A percentile compares a stretch with the other conserved stretches of the same genome.
Conservation (phyloP, 2,329 filamentous ascomycete species). For the Talaromyces sp. region DNA sequence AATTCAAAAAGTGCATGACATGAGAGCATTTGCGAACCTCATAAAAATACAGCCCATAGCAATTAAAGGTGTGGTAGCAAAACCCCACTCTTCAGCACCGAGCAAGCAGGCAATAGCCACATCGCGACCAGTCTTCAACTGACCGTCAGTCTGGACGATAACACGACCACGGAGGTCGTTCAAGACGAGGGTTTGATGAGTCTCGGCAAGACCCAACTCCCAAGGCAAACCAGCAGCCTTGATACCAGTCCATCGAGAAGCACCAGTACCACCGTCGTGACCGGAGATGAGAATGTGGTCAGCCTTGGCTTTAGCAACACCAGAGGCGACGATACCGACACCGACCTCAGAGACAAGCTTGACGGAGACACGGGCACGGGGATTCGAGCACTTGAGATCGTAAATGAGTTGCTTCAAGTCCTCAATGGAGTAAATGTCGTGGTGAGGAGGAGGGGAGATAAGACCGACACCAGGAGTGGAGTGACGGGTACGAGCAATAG, state of each 20-base stretch:
- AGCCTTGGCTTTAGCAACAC: slow-evolving; percentile 95
- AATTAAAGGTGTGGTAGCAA: slow-evolving; percentile 89
- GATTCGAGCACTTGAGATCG: slow-evolving; percentile 94
- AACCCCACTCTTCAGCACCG: slow-evolving; percentile 97
- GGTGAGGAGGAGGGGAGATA: slow-evolving; percentile 92
- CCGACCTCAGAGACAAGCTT: slow-evolving; percentile 97
- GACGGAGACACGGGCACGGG: slow-evolving; percentile 85
- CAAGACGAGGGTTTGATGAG: slow-evolving; percentile 90
- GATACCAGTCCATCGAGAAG: slow-evolving; percentile 96
- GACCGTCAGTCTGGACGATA: slow-evolving; percentile 93
- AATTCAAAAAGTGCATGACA: background rate
- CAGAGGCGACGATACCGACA: slow-evolving; percentile 94
- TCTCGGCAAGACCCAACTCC: slow-evolving; percentile 95
- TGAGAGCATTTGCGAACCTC: slow-evolving; percentile 41
- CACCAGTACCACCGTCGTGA: slow-evolving; percentile 94
- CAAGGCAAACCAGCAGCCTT: slow-evolving; percentile 96
- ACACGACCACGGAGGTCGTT: slow-evolving; percentile 95
- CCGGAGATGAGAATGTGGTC: slow-evolving; percentile 96
- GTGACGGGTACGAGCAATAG: slow-evolving; percentile 90
- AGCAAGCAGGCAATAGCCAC: slow-evolving; percentile 91
- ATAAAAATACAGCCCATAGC: slow-evolving; percentile 98
- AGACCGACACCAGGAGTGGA: slow-evolving; percentile 94
- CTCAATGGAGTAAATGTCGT: slow-evolving; percentile 98
- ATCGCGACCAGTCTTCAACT: slow-evolving; percentile 87
- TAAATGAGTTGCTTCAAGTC: slow-evolving; percentile 98